A percentile compares a stretch with the other conserved stretches of the same genome.
These are phyloP conservation scores for Colletotrichum sp. DNA, from an alignment of 2,329 filamentous ascomycete genomes.

Conservation along the genomic window DNA sequence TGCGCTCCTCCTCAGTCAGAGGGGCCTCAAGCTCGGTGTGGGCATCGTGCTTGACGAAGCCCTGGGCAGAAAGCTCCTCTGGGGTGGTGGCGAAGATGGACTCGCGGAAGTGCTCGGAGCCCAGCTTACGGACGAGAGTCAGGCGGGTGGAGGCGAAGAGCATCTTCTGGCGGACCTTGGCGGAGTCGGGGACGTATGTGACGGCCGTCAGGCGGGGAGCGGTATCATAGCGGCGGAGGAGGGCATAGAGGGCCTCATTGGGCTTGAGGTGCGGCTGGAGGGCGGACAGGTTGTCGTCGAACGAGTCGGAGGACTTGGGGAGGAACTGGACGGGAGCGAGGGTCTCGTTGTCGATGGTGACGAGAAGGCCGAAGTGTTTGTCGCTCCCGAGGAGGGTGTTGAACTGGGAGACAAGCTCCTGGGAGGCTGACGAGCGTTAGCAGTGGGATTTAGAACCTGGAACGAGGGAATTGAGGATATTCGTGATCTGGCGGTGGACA, in stretches of 20 bases:
- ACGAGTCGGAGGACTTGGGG: conserved; percentile 61
- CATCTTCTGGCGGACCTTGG: conserved; percentile 86
- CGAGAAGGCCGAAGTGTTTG: conserved; percentile 72
- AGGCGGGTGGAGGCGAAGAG: conserved; percentile 80
- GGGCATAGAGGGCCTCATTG: conserved; percentile 73
- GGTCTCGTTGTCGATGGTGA: conserved; percentile 72
- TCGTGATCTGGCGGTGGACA: neutral
- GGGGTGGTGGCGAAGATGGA: conserved; percentile 74
- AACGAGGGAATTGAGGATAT: neutral
- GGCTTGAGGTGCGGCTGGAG: conserved; percentile 69
- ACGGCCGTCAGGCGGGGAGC: conserved; percentile 69
- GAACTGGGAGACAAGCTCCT: conserved; percentile 79
- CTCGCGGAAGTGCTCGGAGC: conserved; percentile 79
- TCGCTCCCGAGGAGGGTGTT: conserved; percentile 67
- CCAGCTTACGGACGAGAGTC: conserved; percentile 77
- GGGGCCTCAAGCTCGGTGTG: conserved; percentile 71
- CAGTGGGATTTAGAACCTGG: fast-evolving
- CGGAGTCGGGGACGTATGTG: conserved; percentile 80
- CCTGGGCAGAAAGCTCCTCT: conserved; percentile 70
- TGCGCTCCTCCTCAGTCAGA: conserved; percentile 79
- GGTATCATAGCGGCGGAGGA: conserved; percentile 71
- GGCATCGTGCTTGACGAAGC: conserved; percentile 75
- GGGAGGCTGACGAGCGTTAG: conserved; percentile 60
- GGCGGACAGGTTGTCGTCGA: conserved; percentile 67
- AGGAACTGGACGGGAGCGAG: conserved; percentile 64